A percentile compares a stretch with the other conserved stretches of the same genome.
phyloP scores from a whole-genome alignment of 2,329 filamentous ascomycete species.

The Epichloe sylvatica region DNA sequence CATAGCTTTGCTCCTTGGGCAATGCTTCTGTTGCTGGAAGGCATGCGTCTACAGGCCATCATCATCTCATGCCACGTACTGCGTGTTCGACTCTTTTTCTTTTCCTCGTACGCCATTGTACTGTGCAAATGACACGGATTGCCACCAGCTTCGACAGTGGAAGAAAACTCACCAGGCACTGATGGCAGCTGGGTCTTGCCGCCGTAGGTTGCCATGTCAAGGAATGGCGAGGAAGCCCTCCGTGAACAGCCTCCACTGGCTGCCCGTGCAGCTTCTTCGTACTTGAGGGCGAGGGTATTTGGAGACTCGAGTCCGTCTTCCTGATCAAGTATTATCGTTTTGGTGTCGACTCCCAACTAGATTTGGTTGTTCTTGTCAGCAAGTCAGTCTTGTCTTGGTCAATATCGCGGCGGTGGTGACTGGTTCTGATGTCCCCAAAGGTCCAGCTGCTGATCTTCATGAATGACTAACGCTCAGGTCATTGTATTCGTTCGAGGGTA shows the following conservation, averaged over 20 bases:
- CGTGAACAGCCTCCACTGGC: constrained; percentile 38
- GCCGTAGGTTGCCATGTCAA: constrained; percentile 44
- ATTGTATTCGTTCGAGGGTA: neutral
- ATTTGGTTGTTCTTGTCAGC: neutral
- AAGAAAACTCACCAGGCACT: constrained; percentile 63
- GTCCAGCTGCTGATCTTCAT: neutral
- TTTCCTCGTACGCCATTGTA: neutral
- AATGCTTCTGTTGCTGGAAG: no score
- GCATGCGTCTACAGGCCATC: no score
- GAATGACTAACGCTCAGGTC: neutral
- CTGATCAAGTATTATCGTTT: constrained; percentile 39
- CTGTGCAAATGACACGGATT: no score
- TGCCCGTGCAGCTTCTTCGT: constrained; percentile 42
- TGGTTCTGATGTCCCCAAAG: neutral
- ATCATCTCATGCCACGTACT: no score
- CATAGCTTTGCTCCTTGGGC: no score
- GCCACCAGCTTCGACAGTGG: no score
- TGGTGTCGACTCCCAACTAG: constrained; percentile 39
- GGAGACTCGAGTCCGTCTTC: constrained; percentile 45
- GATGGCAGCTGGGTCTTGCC: constrained; percentile 67
- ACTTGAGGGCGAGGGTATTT: constrained; percentile 40
- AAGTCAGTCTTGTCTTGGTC: neutral
- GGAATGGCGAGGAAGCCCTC: constrained; percentile 39
- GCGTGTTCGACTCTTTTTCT: no score
- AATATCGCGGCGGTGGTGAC: neutral